Conservation (phyloP, 148 eudicot species). For the Persicaria tinctoria region DNA sequence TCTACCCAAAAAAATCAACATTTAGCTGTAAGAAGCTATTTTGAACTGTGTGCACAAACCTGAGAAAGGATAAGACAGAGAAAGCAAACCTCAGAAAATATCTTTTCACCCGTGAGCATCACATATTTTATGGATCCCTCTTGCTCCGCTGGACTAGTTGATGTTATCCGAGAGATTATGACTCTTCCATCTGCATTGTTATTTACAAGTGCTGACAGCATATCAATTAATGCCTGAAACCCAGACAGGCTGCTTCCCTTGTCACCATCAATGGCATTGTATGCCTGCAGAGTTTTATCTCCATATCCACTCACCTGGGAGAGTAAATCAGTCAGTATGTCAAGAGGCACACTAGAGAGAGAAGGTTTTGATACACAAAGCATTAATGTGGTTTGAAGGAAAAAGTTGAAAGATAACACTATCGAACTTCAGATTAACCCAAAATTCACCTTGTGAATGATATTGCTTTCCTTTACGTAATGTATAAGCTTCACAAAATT, state of each 20-base stretch:
- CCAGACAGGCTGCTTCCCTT: no score
- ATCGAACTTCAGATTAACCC: background rate
- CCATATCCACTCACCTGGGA: no score
- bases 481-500: constrained; percentile 68
- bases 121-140: constrained; percentile 80
- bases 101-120: constrained; percentile 91
- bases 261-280: no score
- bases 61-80: constrained; percentile 7
- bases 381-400: no score
- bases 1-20: no score
- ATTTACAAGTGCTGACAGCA: no score
- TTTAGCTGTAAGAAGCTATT: background rate
- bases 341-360: no score
- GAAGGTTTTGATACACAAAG: no score
- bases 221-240: no score
- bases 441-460: constrained; percentile 72
- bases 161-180: constrained; percentile 44
- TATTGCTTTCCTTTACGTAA: constrained; percentile 83
- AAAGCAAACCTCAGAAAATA: constrained; percentile 75
- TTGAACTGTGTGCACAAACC: background rate
- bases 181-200: constrained; percentile 81
- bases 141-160: constrained; percentile 32
- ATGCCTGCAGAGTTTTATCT: no score
- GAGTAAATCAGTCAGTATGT: no score
- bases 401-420: constrained; percentile 2